Evolutionary conservation across 202 grass and related monocot genomes (phyloP).

Genomic region (Brachypodium distachyon): DNA sequence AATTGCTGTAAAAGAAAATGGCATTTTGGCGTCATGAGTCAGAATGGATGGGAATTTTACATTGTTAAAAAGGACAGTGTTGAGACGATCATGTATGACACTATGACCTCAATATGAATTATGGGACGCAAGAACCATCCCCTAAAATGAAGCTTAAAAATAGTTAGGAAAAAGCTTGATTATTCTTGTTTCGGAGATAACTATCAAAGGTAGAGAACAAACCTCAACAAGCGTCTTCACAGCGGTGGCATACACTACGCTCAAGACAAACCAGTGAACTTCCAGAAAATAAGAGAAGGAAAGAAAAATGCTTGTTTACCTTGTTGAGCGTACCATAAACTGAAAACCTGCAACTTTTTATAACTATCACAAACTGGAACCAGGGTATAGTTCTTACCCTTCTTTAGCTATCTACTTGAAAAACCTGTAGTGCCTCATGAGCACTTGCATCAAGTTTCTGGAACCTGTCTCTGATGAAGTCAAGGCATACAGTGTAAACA

Average conservation of each 20-base stretch:
- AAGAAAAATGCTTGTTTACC: conserved; percentile 34
- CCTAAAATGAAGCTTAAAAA: conserved; percentile 39
- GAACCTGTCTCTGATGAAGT: conserved; percentile 75
- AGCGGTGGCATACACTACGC: conserved; percentile 87
- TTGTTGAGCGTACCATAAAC: conserved; percentile 96
- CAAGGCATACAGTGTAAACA: conserved; percentile 25
- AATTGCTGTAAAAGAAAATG: conserved; percentile 46
- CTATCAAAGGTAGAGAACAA: conserved; percentile 5
- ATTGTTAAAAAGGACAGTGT: conserved; percentile 69
- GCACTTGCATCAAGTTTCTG: conserved; percentile 91
- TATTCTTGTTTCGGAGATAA: conserved; percentile 10
- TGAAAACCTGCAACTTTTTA: conserved; percentile 69
- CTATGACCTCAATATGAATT: conserved; percentile 75
- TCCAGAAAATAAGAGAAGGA: conserved; percentile 7
- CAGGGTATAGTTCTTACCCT: conserved; percentile 59
- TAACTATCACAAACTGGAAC: conserved; percentile 14
- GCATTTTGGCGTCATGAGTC: neutral
- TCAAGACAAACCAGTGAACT: conserved; percentile 26
- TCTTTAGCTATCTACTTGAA: conserved; percentile 98
- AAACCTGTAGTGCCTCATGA: conserved; percentile 91
- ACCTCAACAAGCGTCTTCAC: conserved; percentile 76
- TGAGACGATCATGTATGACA: conserved; percentile 75
- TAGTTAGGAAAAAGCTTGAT: neutral
- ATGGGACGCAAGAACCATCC: conserved; percentile 92
- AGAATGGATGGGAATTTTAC: neutral